These are phyloP conservation scores for Xylaria digitata DNA, from an alignment of 2,329 filamentous ascomycete genomes.

Conservation along the genomic window DNA sequence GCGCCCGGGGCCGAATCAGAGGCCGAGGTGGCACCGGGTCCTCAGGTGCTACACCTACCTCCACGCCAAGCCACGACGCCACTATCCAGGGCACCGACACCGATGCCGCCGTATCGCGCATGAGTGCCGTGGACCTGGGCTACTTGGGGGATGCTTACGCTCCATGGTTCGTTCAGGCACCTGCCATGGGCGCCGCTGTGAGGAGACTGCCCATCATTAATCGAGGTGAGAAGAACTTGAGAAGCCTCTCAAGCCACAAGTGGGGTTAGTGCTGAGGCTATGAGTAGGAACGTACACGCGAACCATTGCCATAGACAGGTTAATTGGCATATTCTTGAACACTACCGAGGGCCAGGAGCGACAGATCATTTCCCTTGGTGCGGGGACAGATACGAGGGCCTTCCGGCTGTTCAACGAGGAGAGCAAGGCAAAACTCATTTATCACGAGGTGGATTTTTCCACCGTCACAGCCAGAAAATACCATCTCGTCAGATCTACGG, in stretches of 20 bases:
- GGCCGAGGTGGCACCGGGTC: slow-evolving; percentile 42
- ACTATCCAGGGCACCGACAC: slow-evolving; percentile 90
- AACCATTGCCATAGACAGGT: slow-evolving; percentile 81
- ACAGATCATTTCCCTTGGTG: slow-evolving; percentile 92
- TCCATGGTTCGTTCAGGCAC: slow-evolving; percentile 69
- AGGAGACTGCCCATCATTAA: slow-evolving; percentile 92
- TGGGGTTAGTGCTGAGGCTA: slow-evolving; percentile 43
- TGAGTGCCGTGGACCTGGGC: slow-evolving; percentile 87
- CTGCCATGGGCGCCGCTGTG: slow-evolving; percentile 57
- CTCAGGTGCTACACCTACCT: slow-evolving; percentile 31
- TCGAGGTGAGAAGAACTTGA: slow-evolving; percentile 69
- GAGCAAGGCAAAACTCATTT: slow-evolving; percentile 64
- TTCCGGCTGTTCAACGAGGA: slow-evolving; percentile 75
- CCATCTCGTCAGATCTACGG: slow-evolving; percentile 60
- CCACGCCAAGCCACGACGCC: slow-evolving; percentile 68
- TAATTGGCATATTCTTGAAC: slow-evolving; percentile 78
- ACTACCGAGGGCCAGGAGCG: slow-evolving; percentile 53
- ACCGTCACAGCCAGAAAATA: slow-evolving; percentile 77
- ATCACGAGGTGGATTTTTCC: slow-evolving; percentile 94
- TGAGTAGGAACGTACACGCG: slow-evolving; percentile 87
- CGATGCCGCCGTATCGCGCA: slow-evolving; percentile 87
- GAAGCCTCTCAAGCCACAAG: slow-evolving; percentile 20
- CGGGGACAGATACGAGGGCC: slow-evolving; percentile 90
- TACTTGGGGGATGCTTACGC: slow-evolving; percentile 89
- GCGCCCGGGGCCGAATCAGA: slow-evolving; percentile 53